Base-by-base conservation (phyloP, 2,329 filamentous ascomycete species). In the Arthrobotrys musiformis region DNA sequence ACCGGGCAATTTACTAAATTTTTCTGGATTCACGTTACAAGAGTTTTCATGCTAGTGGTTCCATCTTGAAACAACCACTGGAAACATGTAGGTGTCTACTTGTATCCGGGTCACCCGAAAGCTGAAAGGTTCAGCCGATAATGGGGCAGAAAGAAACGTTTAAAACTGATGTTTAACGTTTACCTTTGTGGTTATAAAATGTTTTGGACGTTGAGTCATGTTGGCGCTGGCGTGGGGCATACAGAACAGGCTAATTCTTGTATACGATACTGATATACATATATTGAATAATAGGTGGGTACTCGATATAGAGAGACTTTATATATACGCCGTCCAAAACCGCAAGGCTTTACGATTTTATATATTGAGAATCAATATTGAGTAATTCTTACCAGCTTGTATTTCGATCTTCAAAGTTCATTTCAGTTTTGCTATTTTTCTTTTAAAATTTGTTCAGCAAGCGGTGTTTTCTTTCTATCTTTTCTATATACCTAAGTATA, bases 11-110 rank as follows among this genome's bases (percentile, higher is more conserved):
- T 58, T 58, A 40, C 54, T 33, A 58, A n/a, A n/a, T n/a, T n/a
- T 40, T 58, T 58, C 19, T 19, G 54, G 54, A 58, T 58, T 58
- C 54, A 58, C 33, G 54, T 58, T 58, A 58, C 54, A 58, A 40
- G 30, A 40, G n/a, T n/a, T n/a, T 42, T 58, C 30, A 35, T 35
- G 28, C 7, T 33, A 17, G 50, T 30, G 28, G n/a, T n/a, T 54
- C 24, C 52, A 58, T 15, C 24, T 58, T 58, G 50, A 56, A 56
- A 56, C 50, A 35, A n/a, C 28, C 40, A 5, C 9, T 5, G 30
- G 30, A 33, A 9, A 33, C 30, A 4, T 33, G 4, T 33, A 33
- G 15, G 6, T 42, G 37, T 42, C 15, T 42, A 6, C 37, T n/a
- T 42, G 15, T 42, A 6, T 4, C 15, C 54, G 54, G 54, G 40